Evolutionary conservation across 2,329 filamentous ascomycete species (phyloP).

Genomic region (Gaeumannomyces sp.): DNA sequence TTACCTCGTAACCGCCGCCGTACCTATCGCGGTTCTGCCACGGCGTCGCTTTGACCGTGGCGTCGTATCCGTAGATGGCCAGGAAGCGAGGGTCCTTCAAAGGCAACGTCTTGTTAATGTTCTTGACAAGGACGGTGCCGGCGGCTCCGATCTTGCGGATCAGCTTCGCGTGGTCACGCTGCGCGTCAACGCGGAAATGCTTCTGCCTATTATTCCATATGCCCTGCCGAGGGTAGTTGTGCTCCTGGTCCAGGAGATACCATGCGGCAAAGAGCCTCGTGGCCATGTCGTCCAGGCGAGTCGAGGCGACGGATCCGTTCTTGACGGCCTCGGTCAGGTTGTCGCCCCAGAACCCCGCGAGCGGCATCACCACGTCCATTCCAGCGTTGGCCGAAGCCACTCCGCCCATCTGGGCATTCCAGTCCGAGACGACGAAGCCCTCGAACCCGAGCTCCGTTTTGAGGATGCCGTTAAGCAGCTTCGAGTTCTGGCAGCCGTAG

Average conservation of each 20-base stretch:
- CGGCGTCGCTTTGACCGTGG: slow-evolving; percentile 34
- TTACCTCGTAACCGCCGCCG: slow-evolving; percentile 28
- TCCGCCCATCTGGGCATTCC: slow-evolving; percentile 59
- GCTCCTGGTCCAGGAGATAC: slow-evolving; percentile 28
- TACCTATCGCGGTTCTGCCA: slow-evolving; percentile 43
- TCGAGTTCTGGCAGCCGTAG: slow-evolving; percentile 68
- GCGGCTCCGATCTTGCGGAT: slow-evolving; percentile 49
- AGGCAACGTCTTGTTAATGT: slow-evolving; percentile 53
- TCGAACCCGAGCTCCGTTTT: slow-evolving; percentile 60
- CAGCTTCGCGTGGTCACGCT: slow-evolving; percentile 39
- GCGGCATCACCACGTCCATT: slow-evolving; percentile 66
- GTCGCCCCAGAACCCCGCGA: slow-evolving; percentile 48
- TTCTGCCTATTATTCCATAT: slow-evolving; percentile 43
- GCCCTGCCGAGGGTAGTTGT: slow-evolving; percentile 28
- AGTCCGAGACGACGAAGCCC: slow-evolving; percentile 64
- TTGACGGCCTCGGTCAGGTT: slow-evolving; percentile 70
- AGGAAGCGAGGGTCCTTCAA: slow-evolving; percentile 40
- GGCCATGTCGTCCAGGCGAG: slow-evolving; percentile 71
- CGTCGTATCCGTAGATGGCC: slow-evolving; percentile 60
- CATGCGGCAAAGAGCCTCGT: slow-evolving; percentile 52
- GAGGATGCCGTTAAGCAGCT: slow-evolving; percentile 61
- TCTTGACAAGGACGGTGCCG: slow-evolving; percentile 54
- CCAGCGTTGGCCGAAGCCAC: slow-evolving; percentile 50
- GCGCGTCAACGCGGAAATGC: slow-evolving; percentile 60
- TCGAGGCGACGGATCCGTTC: slow-evolving; percentile 68